A percentile compares a stretch with the other conserved stretches of the same genome.
Conservation (phyloP, 2,329 filamentous ascomycete species). For the Monilinia polystroma region DNA sequence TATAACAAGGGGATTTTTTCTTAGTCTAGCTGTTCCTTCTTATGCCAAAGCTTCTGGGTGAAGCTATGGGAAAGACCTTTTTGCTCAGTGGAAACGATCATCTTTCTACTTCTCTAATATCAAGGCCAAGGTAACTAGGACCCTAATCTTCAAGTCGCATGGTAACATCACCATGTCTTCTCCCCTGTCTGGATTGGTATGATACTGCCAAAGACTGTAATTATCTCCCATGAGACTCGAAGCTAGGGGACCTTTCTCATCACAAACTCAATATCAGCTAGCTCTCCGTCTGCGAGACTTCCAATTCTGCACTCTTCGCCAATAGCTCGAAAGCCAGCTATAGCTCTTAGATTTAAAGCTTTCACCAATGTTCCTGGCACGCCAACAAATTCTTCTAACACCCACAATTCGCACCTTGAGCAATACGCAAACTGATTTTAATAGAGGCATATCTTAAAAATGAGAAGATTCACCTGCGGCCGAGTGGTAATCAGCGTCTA, state of each 20-base stretch:
- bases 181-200: neutral
- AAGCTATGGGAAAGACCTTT: neutral
- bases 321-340: constrained; percentile 47
- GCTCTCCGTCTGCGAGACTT: constrained; percentile 47
- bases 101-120: too few relatives aligned
- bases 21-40: neutral
- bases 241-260: neutral
- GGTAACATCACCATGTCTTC: neutral
- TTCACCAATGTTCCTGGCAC: constrained; percentile 42
- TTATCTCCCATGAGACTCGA: neutral
- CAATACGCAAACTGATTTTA: constrained; percentile 39
- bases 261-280: constrained; percentile 45
- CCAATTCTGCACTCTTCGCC: constrained; percentile 47
- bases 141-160: neutral
- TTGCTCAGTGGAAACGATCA: too few relatives aligned
- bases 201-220: neutral
- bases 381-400: constrained; percentile 33
- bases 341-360: constrained; percentile 51
- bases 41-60: too few relatives aligned
- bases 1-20: neutral
- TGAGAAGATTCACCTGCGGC: constrained; percentile 39
- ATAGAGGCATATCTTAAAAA: constrained; percentile 41
- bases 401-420: constrained; percentile 38
- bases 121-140: too few relatives aligned
- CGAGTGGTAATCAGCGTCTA: constrained; percentile 36